Conservation (phyloP, 306 rosid genomes). For the Canavalia ensiformis region DNA sequence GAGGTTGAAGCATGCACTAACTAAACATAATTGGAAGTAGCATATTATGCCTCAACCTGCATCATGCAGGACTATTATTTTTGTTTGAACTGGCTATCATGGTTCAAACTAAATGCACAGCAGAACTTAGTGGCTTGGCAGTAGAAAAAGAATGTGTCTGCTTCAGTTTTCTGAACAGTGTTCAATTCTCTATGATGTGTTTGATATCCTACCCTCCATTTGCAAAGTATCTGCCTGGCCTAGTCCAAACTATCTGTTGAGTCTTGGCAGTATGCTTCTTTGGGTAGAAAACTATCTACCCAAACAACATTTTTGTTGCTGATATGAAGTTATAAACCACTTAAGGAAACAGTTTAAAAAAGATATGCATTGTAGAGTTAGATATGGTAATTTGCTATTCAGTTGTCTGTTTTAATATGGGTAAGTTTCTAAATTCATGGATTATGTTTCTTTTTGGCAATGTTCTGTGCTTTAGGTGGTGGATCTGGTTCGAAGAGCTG, state of each 20-base stretch:
- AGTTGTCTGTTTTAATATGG: conserved; percentile 12
- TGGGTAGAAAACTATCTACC: neutral
- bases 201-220: neutral
- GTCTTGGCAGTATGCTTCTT: neutral
- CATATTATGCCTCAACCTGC: too few relatives aligned
- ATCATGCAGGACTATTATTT: neutral
- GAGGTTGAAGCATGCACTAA: conserved; percentile 12
- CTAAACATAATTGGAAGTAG: neutral
- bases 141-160: conserved; percentile 11
- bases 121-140: neutral
- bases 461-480: conserved; percentile 67
- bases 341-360: conserved; percentile 5
- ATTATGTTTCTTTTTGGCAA: conserved; percentile 37
- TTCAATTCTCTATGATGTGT: conserved; percentile 4
- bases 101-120: neutral
- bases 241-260: conserved; percentile 1
- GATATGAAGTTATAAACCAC: neutral
- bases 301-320: conserved; percentile 7
- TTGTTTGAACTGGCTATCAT: neutral
- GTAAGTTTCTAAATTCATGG: conserved; percentile 27
- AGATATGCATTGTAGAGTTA: neutral
- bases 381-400: conserved; percentile 30
- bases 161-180: neutral
- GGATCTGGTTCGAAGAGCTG: conserved; percentile 81
- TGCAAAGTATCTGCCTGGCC: neutral